Base-by-base conservation (phyloP, 495 filamentous ascomycete species). In the Staphylotrichum tortipilum region DNA sequence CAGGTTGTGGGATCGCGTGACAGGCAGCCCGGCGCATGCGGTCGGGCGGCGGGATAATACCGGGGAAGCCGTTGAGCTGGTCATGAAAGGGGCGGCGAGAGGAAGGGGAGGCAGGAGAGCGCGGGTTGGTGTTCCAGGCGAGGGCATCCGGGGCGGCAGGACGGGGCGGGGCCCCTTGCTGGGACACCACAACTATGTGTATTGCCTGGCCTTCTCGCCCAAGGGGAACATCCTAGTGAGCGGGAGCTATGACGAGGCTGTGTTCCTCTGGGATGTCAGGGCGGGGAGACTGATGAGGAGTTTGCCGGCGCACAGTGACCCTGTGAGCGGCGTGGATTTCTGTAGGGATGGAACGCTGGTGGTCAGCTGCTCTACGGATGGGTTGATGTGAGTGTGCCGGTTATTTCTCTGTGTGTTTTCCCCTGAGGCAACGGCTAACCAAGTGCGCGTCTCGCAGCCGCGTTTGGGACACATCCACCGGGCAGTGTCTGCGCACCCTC, bases 141-240 rank as follows among this genome's bases (percentile, higher is more conserved):
- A 52, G 10, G 42, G 42, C 28, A 35, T 46, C 18, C 22, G 67
- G 50, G 62, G 65, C 36, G 61, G 65, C 42, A 52, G 42, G 39
- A 53, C 54, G 11, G 62, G 60, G 21, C 65, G 63, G 45, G 69
- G 69, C 19, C 81, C 85, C 7, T 74, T 96, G 54, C 66, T 82
- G 26, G 90, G 92, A 35, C 92, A 98, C 63, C 90, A 96, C 63
- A 96, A 90, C 62, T 96, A 95, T 71, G 83, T 98, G 37, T 95
- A 91, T 67, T 83, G 83, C 30, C 75, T 98, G 40, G 88, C 90
- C 18, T 98, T 96, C 67, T 87, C 86, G 14, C 92, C 94, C 1
- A 95, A 95, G 67, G 94, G 92, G 31, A 97, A 96, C 59, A 95
- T 95, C 58, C 78, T 98, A 15, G 92, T 85, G 31, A 90, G 85